Conservation (phyloP, 805 yeast genomes). For the Saturnispora quitensis region DNA sequence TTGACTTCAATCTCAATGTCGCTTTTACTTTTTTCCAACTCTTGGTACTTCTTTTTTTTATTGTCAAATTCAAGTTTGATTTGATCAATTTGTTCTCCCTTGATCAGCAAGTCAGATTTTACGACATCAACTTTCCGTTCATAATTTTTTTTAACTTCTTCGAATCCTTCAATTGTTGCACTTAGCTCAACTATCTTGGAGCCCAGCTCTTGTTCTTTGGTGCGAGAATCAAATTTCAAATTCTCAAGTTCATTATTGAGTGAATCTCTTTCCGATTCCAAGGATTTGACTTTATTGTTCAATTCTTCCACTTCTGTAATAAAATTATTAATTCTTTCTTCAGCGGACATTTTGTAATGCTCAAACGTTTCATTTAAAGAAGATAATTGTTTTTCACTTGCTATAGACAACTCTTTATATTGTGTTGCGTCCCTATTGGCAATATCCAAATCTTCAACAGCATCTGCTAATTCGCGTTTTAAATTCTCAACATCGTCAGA, state of each 20-base stretch:
- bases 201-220: conserved; percentile 10
- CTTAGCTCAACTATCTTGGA: conserved; percentile 19
- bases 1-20: conserved; percentile 11
- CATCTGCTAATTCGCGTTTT: conserved; percentile 27
- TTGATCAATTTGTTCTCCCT: conserved; percentile 14
- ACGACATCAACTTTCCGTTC: conserved; percentile 25
- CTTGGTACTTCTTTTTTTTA: conserved; percentile 22
- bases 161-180: conserved; percentile 18
- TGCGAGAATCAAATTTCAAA: conserved; percentile 9
- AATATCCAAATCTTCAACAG: conserved; percentile 45
- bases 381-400: conserved; percentile 57
- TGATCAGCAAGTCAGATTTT: conserved; percentile 25
- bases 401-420: conserved; percentile 50
- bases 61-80: conserved; percentile 18
- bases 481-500: conserved; percentile 19
- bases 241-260: conserved; percentile 13
- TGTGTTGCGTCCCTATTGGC: conserved; percentile 53
- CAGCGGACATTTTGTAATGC: conserved; percentile 28
- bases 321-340: conserved; percentile 12
- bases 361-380: conserved; percentile 48
- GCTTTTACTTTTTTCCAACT: conserved; percentile 11
- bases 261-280: conserved; percentile 11
- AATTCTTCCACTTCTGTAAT: conserved; percentile 13
- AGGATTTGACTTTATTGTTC: conserved; percentile 7
- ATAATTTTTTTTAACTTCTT: conserved; percentile 23